Base-by-base conservation (phyloP, 208 protist genomes). In the Wallacemonas sp. region DNA sequence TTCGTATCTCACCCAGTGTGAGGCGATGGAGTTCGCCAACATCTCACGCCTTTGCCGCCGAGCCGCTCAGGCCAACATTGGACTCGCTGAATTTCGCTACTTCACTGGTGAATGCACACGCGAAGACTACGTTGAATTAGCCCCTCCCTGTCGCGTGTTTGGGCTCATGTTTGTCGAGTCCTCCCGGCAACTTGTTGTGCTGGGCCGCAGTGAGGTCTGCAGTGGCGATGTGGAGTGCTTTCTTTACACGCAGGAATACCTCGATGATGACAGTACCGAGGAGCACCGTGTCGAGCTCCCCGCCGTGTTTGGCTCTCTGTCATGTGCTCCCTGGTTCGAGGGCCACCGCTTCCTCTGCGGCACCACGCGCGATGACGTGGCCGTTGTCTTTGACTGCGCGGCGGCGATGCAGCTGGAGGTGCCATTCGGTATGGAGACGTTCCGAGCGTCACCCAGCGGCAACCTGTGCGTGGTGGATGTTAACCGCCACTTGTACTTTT, bases 271-370 rank as follows among this genome's bases (percentile, higher is more conserved):
- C 12, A 46, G 39, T 19, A 31, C 70, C 26, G 56, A 42, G 26
- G 75, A 80, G 41, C 64, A 70, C 22, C 65, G 74, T n/a, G 73
- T 70, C 33, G 75, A 87, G 36, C 56, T 89, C n/a, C 86, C 82
- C 0, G 39, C 36, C 15, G 62, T 54, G 46, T 91, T 86, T 54
- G 78, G 63, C 9, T 58, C 46, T 2, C 38, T 66, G 5, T 73
- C 75, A 11, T 88, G 82, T 15, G 61, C 73, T 9, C 64, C 83
- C 2, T 54, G 53, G 1, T 88, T 91, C 61, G 61, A 77, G 28
- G 81, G 85, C 4, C 64, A 76, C 38, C 82, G 77, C 11, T 89
- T 82, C 62, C 75, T 92, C 27, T 30, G 72, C 12, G 84, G 81
- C 68, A 82, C 62, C 30, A 81, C 66, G 11, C 58, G 66, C 27